Conservation (phyloP, 202 grass and related monocot species). For the Panicum hallii region DNA sequence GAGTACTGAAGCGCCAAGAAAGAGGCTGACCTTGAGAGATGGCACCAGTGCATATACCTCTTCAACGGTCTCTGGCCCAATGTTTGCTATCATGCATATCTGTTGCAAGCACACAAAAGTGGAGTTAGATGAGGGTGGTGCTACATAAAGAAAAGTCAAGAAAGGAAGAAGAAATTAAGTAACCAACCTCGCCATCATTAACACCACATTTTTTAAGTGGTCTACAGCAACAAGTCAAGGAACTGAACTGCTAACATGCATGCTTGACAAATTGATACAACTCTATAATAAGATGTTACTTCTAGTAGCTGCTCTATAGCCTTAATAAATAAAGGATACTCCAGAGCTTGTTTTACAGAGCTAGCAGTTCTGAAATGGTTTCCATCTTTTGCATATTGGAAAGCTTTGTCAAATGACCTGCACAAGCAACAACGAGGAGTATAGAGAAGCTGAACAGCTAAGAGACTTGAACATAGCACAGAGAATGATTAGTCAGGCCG, state of each 20-base stretch:
- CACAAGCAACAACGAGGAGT: constrained; percentile 35
- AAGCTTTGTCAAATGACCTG: constrained; percentile 89
- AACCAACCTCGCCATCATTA: constrained; percentile 82
- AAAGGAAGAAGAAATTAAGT: constrained; percentile 20
- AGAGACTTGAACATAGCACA: constrained; percentile 10
- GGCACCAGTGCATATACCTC: constrained; percentile 93
- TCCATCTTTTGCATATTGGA: constrained; percentile 75
- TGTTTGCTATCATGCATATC: constrained; percentile 91
- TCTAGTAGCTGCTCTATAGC: background rate
- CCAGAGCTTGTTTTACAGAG: constrained; percentile 68
- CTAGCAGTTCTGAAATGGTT: constrained; percentile 59
- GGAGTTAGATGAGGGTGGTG: constrained; percentile 35
- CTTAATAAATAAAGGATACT: constrained; percentile 67
- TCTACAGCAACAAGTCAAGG: constrained; percentile 69
- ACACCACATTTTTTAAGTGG: constrained; percentile 73
- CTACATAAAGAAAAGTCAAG: background rate
- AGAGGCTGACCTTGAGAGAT: constrained; percentile 78
- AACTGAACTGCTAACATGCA: constrained; percentile 36
- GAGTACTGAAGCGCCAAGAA: background rate
- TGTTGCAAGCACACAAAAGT: constrained; percentile 39
- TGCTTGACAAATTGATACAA: constrained; percentile 34
- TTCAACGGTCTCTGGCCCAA: constrained; percentile 74
- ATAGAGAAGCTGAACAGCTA: constrained; percentile 24
- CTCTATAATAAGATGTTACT: constrained; percentile 18
- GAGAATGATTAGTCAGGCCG: background rate